Evolutionary conservation across 371 early-diverging fungal genomes (phyloP), one percentile per base, ranked within the genome.

Genomic region (Globomyces sp.): DNA sequence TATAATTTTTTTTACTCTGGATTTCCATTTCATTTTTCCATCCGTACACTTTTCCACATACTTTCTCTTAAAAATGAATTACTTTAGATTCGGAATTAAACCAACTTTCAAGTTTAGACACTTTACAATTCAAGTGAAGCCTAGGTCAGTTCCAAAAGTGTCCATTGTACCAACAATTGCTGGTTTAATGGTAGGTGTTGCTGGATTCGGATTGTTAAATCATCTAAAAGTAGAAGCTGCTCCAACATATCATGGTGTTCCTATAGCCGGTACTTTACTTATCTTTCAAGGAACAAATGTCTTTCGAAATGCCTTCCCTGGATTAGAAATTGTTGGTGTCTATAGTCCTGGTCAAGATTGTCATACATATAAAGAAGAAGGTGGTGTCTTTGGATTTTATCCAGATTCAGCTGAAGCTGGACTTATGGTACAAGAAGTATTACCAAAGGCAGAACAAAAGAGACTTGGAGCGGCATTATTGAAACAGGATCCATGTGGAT

Each of bases 211-310:
- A 24, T 24, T 24, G 24, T 24, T 24, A 24, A 24, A 24, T 24
- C 24, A 24, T 24, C 24, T 24, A 24, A 24, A 24, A 24, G 24
- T 51, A 34, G 52, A 51, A 51, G 52, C 52, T 11, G 11, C 52
- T 5, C 52, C 52, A 51, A 51, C 52, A 51, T 51, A 24, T 34
- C 11, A 51, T 13, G 52, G 52, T 24, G 34, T 51, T 11, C 52
- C 52, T 11, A 5, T 51, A 34, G 52, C 52, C 11, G 52, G 24
- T 11, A 51, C 52, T 24, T 51, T 51, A 24, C 52, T 51, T 5
- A 51, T 51, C 34, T 24, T 24, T 24, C 52, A 51, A 51, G 11
- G 52, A 5, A 51, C 34, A 5, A 11, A 11, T 11, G 13, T 24
- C 5, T 51, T 51, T 34, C 11, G 34, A 5, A 51, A 51, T 24